Evolutionary conservation across 805 yeast species (phyloP), one percentile per base, ranked within the genome.

Genomic region (Lipomyces kockii): DNA sequence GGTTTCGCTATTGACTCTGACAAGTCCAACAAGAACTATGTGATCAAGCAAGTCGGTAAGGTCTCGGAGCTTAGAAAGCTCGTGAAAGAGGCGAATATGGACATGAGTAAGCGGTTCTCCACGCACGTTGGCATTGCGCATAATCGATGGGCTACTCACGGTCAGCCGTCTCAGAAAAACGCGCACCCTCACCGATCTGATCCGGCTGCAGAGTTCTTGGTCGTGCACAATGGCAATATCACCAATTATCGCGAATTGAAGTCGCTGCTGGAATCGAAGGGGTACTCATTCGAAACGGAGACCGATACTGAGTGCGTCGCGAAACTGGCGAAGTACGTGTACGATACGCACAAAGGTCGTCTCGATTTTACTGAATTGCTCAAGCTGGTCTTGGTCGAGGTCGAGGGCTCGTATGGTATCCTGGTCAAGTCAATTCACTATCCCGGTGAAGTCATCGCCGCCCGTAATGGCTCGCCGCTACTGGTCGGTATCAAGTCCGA

Each of bases 101-200:
- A 89, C 75, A 84, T 89, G 74, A 80, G 83, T 35, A 87, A 85
- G 68, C 83, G 86, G 25, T 92, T 91, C 77, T 88, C 86, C 74
- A 87, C 89, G 78, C 99, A 95, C 78, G 92, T 88, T 68, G 99
- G 97, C 78, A 95, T 95, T 79, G 98, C 99, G 27, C 99, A 95
- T 81, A 95, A 99, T 17, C 90, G 99, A 83, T 95, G 99, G 99
- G 99, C 99, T 61, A 95, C 99, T 51, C 99, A 95, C 80, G 99
- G 99, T 80, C 91, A 88, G 75, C 98, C 98, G 65, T 87, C 86
- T 72, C 86, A 84, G 70, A 75, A 79, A 68, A 95, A 95, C 83
- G 95, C 98, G 78, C 99, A 95, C 79, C 99, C 99, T 60, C 98
- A 94, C 78, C 83, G 94, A 72, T 91, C 97, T 0, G 99, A 92